Conservation (phyloP, 208 protist genomes). For the Trypanosoma lewisi region DNA sequence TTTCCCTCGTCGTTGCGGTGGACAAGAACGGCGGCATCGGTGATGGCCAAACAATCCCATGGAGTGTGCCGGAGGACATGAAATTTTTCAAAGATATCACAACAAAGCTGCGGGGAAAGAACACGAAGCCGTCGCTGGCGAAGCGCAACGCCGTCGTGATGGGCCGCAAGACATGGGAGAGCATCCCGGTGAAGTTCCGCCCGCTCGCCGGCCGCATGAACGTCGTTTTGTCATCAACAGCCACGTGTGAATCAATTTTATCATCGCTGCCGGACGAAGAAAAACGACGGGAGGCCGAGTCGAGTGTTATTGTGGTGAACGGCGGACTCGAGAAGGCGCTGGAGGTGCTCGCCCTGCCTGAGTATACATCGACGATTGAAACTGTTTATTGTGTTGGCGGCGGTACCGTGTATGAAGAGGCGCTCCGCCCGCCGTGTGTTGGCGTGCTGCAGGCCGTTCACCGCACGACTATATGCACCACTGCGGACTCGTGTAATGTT, state of each 20-base stretch:
- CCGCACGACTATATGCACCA: slow-evolving; percentile 56
- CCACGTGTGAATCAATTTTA: slow-evolving; percentile 48
- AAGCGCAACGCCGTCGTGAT: slow-evolving; percentile 95
- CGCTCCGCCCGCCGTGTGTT: slow-evolving; percentile 58
- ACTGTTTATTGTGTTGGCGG: slow-evolving; percentile 94
- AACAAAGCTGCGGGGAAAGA: slow-evolving; percentile 68
- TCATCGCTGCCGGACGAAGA: slow-evolving; percentile 32
- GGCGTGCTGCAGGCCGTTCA: slow-evolving; percentile 63
- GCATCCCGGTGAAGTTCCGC: slow-evolving; percentile 87
- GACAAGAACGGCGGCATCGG: slow-evolving; percentile 80
- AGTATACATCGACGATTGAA: slow-evolving; percentile 61
- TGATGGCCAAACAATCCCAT: slow-evolving; percentile 76
- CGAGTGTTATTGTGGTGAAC: slow-evolving; percentile 49
- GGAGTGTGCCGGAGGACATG: slow-evolving; percentile 88
- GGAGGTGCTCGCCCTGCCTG: slow-evolving; percentile 46
- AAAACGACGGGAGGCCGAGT: slow-evolving; percentile 40
- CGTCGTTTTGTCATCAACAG: slow-evolving; percentile 81
- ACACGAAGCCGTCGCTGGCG: slow-evolving; percentile 24
- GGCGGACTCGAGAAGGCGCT: slow-evolving; percentile 62
- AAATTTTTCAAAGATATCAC: slow-evolving; percentile 84
- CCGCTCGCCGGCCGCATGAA: slow-evolving; percentile 91
- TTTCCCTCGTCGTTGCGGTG: slow-evolving; percentile 74
- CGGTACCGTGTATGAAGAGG: slow-evolving; percentile 80
- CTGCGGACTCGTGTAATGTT: slow-evolving; percentile 44
- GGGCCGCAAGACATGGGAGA: slow-evolving; percentile 97